Evolutionary conservation across 208 protist species (phyloP), one percentile per base, ranked within the genome.

Genomic region (Acanthamoeba healyi): DNA sequence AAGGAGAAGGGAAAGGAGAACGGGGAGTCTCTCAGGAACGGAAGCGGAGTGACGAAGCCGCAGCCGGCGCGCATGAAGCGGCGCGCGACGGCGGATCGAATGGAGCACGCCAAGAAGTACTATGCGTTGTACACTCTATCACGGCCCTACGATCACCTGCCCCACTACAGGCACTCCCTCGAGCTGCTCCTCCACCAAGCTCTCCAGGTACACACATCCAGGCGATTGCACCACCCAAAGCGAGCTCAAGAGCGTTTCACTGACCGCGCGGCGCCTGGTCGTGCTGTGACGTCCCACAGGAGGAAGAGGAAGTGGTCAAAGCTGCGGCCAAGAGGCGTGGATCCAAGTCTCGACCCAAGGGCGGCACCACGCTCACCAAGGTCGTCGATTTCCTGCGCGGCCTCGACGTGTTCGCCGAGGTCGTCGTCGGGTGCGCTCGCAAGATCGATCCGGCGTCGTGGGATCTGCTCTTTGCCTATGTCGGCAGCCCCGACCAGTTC

Each of bases 111-210:
- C 15, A 29, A 84, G 44, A 49, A 36, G 14, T 84, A 84, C 29
- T 84, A 56, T 40, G 74, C 74, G 24, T 42, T 84, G 12, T 84
- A 84, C 32, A 36, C 15, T 14, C 74, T 84, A 12, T 32, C 44
- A 0, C 74, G 74, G n/a, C 44, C 22, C 42, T 84, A 84, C 44
- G 74, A 49, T 15, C 38, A 22, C 42, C 36, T 84, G 42, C 74
- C 74, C 14, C 74, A 84, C 44, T 84, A 84, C 74, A 49, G 22
- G 38, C 74, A 84, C 42, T 84, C 74, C 1, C 74, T 84, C 40
- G 74, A 84, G 74, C 44, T 84, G 42, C 42, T 84, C 7, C 74
- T 84, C 14, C 74, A 84, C 44, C 74, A 84, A n/a, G 74, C 74
- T 2, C 74, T 84, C 42, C 74, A 56, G 40, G 74, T 56, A 56